Base-by-base conservation (phyloP, 2,329 filamentous ascomycete species). In the Blastomyces emzantsi region DNA sequence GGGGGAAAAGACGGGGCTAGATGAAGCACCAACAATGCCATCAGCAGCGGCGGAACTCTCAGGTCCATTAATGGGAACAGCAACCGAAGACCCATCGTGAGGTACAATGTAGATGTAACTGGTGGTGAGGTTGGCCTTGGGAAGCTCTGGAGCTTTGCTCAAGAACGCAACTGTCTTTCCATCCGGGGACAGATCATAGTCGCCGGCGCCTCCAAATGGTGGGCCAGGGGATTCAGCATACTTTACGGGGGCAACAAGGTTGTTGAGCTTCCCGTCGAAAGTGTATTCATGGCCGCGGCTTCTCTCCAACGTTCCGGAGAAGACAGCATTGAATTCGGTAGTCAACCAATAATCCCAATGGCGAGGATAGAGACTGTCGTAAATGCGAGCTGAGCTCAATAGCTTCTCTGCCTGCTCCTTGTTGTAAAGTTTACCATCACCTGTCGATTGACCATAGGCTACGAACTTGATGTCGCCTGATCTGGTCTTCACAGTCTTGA, bases 331-430 rank as follows among this genome's bases (percentile, higher is more conserved):
- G 66, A 83, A 85, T 70, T 90, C 87, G 56, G 86, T 82, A 0
- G 83, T 85, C 33, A 86, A 79, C 76, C 88, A 95, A n/a, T 82
- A 75, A 72, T 95, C 90, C 90, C 90, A 95, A 71, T 95, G 90
- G 17, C 90, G 84, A 36, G 90, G 89, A 70, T 90, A 94, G 33
- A 92, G 83, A 58, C 83, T 85, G 25, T 85, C 85, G 74, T 94
- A 94, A 28, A 91, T 82, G 69, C 84, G 87, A 36, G 85, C 90
- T 3, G 85, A 83, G 25, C 87, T 87, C 30, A 80, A 76, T 1
- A 83, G 79, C 70, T 86, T 85, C 66, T 83, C 77, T 47, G 83
- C 85, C 17, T 81, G 80, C 47, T 86, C 80, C 15, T 85, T 80
- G 72, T 89, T 89, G 76, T 87, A 87, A 33, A 94, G 81, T 1